These are phyloP conservation scores for Trypanosoma scelopori DNA, from an alignment of 208 protist genomes.

Conservation along the genomic window DNA sequence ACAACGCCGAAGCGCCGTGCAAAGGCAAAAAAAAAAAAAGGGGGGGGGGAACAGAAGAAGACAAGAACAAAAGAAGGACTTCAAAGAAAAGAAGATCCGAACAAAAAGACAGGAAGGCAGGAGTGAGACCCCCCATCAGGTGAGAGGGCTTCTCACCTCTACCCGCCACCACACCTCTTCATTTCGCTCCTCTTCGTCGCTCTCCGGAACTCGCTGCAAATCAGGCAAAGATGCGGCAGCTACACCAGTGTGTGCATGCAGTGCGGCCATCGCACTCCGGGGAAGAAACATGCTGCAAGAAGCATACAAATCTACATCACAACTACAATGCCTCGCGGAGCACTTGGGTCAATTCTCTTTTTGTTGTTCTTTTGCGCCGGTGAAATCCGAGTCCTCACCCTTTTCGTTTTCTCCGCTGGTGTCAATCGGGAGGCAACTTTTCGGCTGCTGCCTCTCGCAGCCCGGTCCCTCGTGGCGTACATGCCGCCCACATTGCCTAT, in stretches of 20 bases:
- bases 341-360: neutral
- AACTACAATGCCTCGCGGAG: constrained; percentile 11
- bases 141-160: too few relatives aligned
- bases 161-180: too few relatives aligned
- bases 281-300: neutral
- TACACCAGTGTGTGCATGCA: too few relatives aligned
- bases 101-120: neutral
- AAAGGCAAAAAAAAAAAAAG: constrained; percentile 6
- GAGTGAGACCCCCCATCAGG: too few relatives aligned
- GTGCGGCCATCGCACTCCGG: neutral
- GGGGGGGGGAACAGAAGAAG: neutral
- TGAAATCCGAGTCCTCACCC: neutral
- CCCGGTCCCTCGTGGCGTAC: neutral
- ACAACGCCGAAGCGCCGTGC: too few relatives aligned
- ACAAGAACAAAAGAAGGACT: neutral
- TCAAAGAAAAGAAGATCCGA: neutral
- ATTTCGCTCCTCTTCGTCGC: too few relatives aligned
- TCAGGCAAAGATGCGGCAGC: too few relatives aligned
- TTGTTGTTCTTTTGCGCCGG: neutral
- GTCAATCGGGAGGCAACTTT: neutral
- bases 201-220: too few relatives aligned
- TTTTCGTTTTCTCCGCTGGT: constrained; percentile 13
- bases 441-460: neutral
- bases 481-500: neutral
- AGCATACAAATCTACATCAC: constrained; percentile 8